Evolutionary conservation across 164 flowering plant genomes (phyloP).

Genomic region (Taxillus chinensis): DNA sequence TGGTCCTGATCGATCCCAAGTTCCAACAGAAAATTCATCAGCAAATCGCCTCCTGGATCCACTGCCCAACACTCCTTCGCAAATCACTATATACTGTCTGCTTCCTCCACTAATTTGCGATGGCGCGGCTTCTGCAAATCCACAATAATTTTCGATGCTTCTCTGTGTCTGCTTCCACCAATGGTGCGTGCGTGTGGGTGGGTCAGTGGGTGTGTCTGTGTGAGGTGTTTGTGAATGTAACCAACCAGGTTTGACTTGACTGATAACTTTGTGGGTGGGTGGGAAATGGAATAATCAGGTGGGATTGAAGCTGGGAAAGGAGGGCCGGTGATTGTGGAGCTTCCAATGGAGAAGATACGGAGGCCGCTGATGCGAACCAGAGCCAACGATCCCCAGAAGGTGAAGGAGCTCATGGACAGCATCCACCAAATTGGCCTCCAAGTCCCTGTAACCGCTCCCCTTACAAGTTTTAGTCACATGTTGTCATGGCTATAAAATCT

Average conservation of each 20-base stretch:
- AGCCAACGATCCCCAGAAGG: constrained; percentile 71
- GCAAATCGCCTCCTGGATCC: background rate
- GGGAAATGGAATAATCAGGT: constrained; percentile 2
- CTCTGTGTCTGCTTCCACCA: constrained; percentile 37
- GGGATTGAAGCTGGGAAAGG: constrained; percentile 11
- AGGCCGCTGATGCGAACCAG: constrained; percentile 86
- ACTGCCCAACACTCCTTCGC: background rate
- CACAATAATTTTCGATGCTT: constrained; percentile 25
- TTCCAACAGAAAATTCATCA: background rate
- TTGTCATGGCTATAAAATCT: no score
- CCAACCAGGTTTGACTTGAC: background rate
- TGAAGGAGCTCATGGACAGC: constrained; percentile 88
- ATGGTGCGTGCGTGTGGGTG: constrained; percentile 15
- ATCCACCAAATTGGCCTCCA: constrained; percentile 79
- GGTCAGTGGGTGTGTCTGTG: constrained; percentile 18
- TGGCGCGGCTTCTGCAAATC: constrained; percentile 30
- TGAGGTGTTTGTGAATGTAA: constrained; percentile 7
- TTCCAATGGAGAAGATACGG: constrained; percentile 75
- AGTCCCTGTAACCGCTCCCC: constrained; percentile 49
- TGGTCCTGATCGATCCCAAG: no score
- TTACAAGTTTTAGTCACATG: no score
- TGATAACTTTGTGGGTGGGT: background rate
- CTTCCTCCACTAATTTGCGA: constrained; percentile 3
- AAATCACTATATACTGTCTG: background rate
- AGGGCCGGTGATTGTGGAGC: constrained; percentile 72